A percentile compares a stretch with the other conserved stretches of the same genome.
Conservation (phyloP, 306 rosid species). For the Neltuma alba region DNA sequence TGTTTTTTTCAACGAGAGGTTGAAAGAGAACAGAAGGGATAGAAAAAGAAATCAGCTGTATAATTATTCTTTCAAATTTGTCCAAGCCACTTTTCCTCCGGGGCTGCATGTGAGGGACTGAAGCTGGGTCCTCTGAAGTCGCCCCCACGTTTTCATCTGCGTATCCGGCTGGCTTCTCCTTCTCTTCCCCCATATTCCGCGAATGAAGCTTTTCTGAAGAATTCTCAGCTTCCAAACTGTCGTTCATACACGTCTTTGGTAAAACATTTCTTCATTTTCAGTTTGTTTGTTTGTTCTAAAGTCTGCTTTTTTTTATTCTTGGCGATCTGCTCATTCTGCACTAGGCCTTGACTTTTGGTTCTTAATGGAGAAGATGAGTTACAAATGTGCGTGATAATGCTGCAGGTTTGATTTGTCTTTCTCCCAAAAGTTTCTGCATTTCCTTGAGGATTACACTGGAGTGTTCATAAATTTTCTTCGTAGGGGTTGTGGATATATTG, state of each 20-base stretch:
- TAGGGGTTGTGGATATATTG: conserved; percentile 39
- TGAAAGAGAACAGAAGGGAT: too few relatives aligned
- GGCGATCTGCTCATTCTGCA: conserved; percentile 55
- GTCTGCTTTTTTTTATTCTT: conserved; percentile 30
- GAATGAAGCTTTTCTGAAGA: conserved; percentile 22
- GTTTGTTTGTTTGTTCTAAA: conserved; percentile 26
- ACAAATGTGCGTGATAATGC: conserved; percentile 37
- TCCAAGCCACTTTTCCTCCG: neutral
- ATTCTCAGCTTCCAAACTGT: conserved; percentile 25
- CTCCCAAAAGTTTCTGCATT: neutral
- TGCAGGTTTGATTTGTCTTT: conserved; percentile 41
- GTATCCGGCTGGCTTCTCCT: conserved; percentile 23
- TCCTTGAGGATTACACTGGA: conserved; percentile 14
- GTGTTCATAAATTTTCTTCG: conserved; percentile 2
- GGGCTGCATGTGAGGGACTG: conserved; percentile 24
- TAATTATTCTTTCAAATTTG: conserved; percentile 14
- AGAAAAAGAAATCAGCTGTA: too few relatives aligned
- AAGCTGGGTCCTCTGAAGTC: conserved; percentile 42
- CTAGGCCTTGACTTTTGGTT: conserved; percentile 14
- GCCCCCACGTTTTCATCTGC: conserved; percentile 71
- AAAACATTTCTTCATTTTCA: conserved; percentile 34
- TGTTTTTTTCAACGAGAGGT: too few relatives aligned
- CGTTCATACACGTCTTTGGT: conserved; percentile 24
- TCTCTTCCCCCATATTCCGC: conserved; percentile 47
- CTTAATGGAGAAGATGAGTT: neutral